phyloP scores from a whole-genome alignment of 768 basidiomycete genomes.

The Leccinum aurantiacum region DNA sequence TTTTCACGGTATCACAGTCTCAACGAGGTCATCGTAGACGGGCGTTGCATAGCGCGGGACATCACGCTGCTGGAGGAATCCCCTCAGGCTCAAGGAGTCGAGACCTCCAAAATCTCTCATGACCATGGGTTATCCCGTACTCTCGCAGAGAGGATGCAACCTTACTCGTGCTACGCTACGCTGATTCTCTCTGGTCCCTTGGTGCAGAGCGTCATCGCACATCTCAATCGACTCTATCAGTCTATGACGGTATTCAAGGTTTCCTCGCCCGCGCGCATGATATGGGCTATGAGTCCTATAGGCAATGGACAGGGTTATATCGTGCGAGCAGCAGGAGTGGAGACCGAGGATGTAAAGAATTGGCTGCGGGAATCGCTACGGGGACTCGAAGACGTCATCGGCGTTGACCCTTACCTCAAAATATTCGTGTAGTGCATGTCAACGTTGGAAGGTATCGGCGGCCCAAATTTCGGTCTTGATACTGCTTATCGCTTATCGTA shows the following conservation, averaged over 20 bases:
- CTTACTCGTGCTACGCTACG: conserved; percentile 91
- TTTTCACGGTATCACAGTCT: conserved; percentile 82
- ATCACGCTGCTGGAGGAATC: conserved; percentile 69
- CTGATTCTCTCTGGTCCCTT: conserved; percentile 76
- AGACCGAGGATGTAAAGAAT: conserved; percentile 69
- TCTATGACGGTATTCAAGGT: conserved; percentile 62
- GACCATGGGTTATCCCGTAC: conserved; percentile 40
- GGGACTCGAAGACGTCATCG: conserved; percentile 53
- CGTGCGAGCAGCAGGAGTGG: conserved; percentile 71
- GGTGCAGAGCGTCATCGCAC: conserved; percentile 45
- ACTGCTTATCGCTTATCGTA: neutral
- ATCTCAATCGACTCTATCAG: conserved; percentile 51
- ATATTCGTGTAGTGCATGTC: conserved; percentile 47
- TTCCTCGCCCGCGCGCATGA: conserved; percentile 51
- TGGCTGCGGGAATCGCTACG: conserved; percentile 65
- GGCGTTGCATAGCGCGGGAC: conserved; percentile 70
- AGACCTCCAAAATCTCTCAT: conserved; percentile 10
- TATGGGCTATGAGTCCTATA: conserved; percentile 81
- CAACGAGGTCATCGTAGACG: conserved; percentile 78
- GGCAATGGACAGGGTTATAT: conserved; percentile 50
- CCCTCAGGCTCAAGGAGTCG: neutral
- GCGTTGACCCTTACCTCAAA: conserved; percentile 62
- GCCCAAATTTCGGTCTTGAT: neutral
- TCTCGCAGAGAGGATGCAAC: conserved; percentile 61
- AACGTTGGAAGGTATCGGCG: neutral